Base-by-base conservation (phyloP, 2,329 filamentous ascomycete species). In the Cladosporium sp. region DNA sequence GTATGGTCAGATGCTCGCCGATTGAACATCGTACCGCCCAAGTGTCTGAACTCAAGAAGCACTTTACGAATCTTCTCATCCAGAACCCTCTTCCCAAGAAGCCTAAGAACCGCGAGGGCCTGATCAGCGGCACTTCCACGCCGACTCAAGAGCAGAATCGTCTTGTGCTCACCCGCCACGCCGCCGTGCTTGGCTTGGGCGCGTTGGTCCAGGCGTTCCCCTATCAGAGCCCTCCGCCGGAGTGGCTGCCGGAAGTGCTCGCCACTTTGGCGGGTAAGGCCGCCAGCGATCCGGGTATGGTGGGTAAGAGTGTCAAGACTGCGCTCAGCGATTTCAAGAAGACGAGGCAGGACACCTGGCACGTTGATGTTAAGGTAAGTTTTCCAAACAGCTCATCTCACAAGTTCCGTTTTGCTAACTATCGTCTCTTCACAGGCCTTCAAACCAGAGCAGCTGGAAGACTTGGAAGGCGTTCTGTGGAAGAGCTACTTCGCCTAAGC, bases 251-350 rank as follows among this genome's bases (percentile, higher is more conserved):
- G 0, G 91, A 94, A 62, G 85, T 95, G 20, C 73, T 98, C 47
- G 90, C 92, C 9, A 86, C 85, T 9, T 71, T 98, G 56, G 94
- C 92, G 5, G 82, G 85, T 30, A 84, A 85, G 58, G 91, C 94
- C 8, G 90, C 92, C 1, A 88, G 82, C 40, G 93, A 98, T 62
- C 83, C 89, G 0, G 93, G 93, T 0, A 85, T 94, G 52, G 91
- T 98, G 49, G 93, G 93, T 2, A 95, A 95, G 71, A 93, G 92
- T 53, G 94, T 95, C 9, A 98, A 98, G 78, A 80, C 79, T 15
- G 91, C 96, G 30, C 74, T 98, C 57, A 90, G 90, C 54, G 94
- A 98, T 63, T 98, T 98, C 77, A 98, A 98, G 76, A 98, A 98
- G 80, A 98, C 93, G 39, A 84, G 93, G 67, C 93, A 98, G 69